These are phyloP conservation scores for Capsella bursapastoris DNA, from an alignment of 345 rosid genomes.

Conservation along the genomic window DNA sequence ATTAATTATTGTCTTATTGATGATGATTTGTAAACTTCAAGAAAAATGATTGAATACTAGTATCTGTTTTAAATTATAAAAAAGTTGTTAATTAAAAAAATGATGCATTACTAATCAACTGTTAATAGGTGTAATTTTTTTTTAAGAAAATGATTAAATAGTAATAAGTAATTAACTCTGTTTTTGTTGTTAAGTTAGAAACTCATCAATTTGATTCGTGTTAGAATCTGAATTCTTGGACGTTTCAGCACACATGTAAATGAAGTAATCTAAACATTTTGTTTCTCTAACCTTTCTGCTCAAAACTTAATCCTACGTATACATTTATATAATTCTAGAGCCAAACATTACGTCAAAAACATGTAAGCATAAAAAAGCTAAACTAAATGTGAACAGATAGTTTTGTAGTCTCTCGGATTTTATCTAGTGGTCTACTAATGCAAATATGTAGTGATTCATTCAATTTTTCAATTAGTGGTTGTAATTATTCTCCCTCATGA, in stretches of 20 bases:
- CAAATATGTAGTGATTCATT: constrained; percentile 22
- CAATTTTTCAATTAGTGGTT: constrained; percentile 31
- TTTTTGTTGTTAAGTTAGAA: no score
- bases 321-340: neutral
- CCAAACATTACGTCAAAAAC: constrained; percentile 16
- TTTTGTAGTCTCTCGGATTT: neutral
- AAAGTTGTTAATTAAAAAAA: no score
- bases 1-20: no score
- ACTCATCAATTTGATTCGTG: neutral
- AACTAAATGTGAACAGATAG: constrained; percentile 20
- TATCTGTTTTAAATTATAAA: no score
- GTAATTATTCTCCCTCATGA: constrained; percentile 33
- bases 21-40: no score
- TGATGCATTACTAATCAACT: no score
- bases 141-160: no score
- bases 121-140: no score
- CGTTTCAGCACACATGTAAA: neutral
- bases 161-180: no score
- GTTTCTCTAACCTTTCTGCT: neutral
- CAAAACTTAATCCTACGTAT: constrained; percentile 14
- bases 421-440: constrained; percentile 23
- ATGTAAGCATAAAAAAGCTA: constrained; percentile 18
- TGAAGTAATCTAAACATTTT: neutral
- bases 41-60: no score
- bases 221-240: neutral